Evolutionary conservation across 2,329 filamentous ascomycete species (phyloP), one percentile per base, ranked within the genome.

Genomic region (Stachybotrys echinatus): DNA sequence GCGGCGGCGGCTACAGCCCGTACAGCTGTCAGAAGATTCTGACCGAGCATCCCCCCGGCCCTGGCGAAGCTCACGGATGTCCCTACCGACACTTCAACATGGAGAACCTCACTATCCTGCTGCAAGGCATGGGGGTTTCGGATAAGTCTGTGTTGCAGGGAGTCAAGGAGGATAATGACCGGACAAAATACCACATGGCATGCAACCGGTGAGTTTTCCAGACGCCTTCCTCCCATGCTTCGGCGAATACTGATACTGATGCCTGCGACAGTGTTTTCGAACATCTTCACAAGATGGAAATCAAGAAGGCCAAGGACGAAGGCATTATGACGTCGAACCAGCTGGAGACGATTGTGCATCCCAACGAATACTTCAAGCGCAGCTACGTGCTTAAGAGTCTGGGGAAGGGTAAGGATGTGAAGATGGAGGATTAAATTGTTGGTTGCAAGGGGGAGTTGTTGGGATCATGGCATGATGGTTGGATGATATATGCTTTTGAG

Each of bases 321-420:
- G 79, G 82, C 6, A 75, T 84, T 47, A 87, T 87, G 83, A 84
- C 77, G 12, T 73, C 85, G 6, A 83, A 83, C 17, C 89, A 96
- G 65, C 76, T 96, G 40, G 92, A 97, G 70, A 97, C 92, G 0
- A 95, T 99, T 64, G 85, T 96, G 20, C 94, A 99, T 70, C 94
- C 94, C 12, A 99, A 99, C 66, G 92, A 92, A 56, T 99, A 96
- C 70, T 99, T 97, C 70, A 96, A 96, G 77, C 80, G 92, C 50
- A 95, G 91, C 65, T 97, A 90, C 67, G 62, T 95, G 58, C 73
- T 99, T 53, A 96, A 91, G 74, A 89, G 94, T 65, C 68, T 95
- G 22, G 84, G 70, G 47, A 83, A 71, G 20, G 71, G 72, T 52
- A 69, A 73, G 18, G 79, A 84, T 52, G 69, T 79, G 27, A 78